phyloP scores from a whole-genome alignment of 2,329 filamentous ascomycete species.

The Arthrocladium fulminans region DNA sequence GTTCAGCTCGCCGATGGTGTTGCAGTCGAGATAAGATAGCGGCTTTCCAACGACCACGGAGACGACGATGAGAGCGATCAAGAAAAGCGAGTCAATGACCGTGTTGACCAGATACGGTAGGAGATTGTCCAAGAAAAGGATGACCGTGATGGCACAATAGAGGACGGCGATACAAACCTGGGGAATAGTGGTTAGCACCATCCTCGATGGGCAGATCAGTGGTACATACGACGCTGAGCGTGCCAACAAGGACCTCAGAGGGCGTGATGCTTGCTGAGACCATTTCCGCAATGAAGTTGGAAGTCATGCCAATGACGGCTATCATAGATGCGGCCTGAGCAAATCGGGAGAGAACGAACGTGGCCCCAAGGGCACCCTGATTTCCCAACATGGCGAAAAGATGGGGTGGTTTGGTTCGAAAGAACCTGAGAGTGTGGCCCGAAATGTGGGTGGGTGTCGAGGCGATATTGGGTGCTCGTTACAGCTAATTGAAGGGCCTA shows the following conservation, averaged over 20 bases:
- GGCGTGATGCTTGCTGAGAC: slow-evolving; percentile 56
- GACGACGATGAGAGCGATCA: slow-evolving; percentile 70
- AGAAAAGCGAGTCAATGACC: slow-evolving; percentile 57
- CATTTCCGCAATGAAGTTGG: slow-evolving; percentile 74
- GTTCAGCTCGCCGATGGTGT: slow-evolving; percentile 41
- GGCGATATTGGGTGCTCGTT: too few relatives aligned
- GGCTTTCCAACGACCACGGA: slow-evolving; percentile 71
- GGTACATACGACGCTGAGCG: slow-evolving; percentile 64
- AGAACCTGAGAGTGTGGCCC: background rate
- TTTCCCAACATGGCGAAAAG: slow-evolving; percentile 21
- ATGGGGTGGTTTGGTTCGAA: slow-evolving; percentile 1
- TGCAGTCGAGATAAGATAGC: slow-evolving; percentile 68
- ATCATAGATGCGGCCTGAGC: slow-evolving; percentile 65
- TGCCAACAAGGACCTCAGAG: slow-evolving; percentile 66
- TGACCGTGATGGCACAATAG: slow-evolving; percentile 70
- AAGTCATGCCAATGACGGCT: slow-evolving; percentile 67
- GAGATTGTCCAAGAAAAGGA: slow-evolving; percentile 68
- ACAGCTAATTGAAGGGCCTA: background rate
- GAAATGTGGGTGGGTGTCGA: too few relatives aligned
- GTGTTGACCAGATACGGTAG: slow-evolving; percentile 64
- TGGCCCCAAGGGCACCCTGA: slow-evolving; percentile 67
- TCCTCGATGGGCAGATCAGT: background rate
- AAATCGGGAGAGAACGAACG: slow-evolving; percentile 64
- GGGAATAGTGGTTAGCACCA: background rate
- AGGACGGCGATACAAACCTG: slow-evolving; percentile 70